Conservation (phyloP, 192 early-diverging fungal genomes). For the Coemansia sp. region DNA sequence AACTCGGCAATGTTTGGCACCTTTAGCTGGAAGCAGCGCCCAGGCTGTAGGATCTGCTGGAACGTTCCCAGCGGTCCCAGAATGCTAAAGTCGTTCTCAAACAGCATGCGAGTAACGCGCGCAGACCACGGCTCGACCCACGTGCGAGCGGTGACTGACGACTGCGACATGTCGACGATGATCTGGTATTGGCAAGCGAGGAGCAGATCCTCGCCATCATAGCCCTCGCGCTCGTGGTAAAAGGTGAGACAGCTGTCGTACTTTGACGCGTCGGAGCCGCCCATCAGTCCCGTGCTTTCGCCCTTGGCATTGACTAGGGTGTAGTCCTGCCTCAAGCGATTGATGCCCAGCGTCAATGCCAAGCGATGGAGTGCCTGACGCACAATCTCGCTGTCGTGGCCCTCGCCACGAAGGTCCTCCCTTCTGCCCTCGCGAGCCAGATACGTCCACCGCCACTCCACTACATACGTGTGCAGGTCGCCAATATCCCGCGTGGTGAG, state of each 20-base stretch:
- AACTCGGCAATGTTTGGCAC: conserved; percentile 50
- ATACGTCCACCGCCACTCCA: conserved; percentile 54
- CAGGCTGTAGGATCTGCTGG: conserved; percentile 52
- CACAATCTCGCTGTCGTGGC: conserved; percentile 47
- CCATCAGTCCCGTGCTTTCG: conserved; percentile 42
- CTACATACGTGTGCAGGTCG: conserved; percentile 48
- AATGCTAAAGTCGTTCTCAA: conserved; percentile 48
- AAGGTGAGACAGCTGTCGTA: conserved; percentile 50
- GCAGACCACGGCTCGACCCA: conserved; percentile 53
- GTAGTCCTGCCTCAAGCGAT: conserved; percentile 46
- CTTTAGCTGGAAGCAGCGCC: conserved; percentile 54
- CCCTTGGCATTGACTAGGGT: conserved; percentile 50
- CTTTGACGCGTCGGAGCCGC: conserved; percentile 21
- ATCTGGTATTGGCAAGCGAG: conserved; percentile 52
- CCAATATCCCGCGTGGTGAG: conserved; percentile 47
- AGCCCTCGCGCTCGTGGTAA: conserved; percentile 51
- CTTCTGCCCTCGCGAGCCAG: conserved; percentile 45
- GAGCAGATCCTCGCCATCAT: conserved; percentile 41
- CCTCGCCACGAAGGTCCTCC: conserved; percentile 45
- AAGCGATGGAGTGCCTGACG: conserved; percentile 46
- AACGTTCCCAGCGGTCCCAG: conserved; percentile 49
- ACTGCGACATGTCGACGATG: conserved; percentile 50
- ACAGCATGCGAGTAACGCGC: conserved; percentile 38
- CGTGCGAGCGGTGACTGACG: conserved; percentile 44
- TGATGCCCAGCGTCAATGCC: conserved; percentile 36